Base-by-base conservation (phyloP, 345 rosid genomes). In the Zanthoxylum bungeanum region DNA sequence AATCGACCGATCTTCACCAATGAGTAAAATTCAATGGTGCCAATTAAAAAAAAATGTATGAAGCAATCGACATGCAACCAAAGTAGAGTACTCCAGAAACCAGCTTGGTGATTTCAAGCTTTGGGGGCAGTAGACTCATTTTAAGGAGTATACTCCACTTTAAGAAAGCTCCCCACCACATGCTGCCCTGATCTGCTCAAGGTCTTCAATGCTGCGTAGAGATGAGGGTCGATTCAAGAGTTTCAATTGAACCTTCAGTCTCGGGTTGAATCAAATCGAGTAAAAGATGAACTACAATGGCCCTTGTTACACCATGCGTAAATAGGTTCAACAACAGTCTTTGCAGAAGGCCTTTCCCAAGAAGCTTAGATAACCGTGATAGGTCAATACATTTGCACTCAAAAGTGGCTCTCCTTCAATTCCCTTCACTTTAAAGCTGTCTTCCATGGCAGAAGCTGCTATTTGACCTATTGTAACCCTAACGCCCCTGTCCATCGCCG, bases 401-500 rank as follows among this genome's bases (percentile, higher is more conserved):
- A 92, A 73, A 74, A 94, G 93, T 11, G 91, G 93, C 74, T 90
- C 93, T 31, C 98, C 98, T 80, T 90, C 97, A 64, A 90, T 74
- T 78, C 92, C 97, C 80, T 82, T 88, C 59, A 86, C 69, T 73
- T 83, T 90, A 83, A 86, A 80, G 85, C 86, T 84, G 83, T 84
- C 90, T 64, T 82, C 81, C 67, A 86, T 52, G 12, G 91, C 75
- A 83, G 93, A 83, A 70, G 83, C 78, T 33, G 86, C 80, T 81
- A 92, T 90, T 70, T 88, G 86, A 46, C 95, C 93, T 46, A 87
- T 78, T 60, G 93, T 81, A 68, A 94, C 89, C 76, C 98, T 97
- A 78, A 90, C 97, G 53, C 93, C 93, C 77, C 98, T 87, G 83
- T 92, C 97, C 93, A 90, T 91, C 63, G 86, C 96, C 1, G 93